phyloP scores from a whole-genome alignment of 2,329 filamentous ascomycete species.

The Ophiostoma piceae region DNA sequence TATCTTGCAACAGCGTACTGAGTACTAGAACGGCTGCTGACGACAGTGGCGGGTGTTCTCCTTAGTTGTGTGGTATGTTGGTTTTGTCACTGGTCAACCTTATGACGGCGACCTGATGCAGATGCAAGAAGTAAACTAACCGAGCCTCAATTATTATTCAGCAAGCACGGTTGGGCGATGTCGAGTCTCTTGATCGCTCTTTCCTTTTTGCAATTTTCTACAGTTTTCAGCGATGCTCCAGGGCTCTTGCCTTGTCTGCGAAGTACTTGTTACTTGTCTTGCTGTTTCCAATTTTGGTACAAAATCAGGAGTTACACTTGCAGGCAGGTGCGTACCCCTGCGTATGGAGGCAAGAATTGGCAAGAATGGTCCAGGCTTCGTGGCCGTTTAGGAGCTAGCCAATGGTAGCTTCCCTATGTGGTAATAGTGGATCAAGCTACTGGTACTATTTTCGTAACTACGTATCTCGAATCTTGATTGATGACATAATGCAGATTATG shows the following conservation, averaged over 20 bases:
- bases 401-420: not conserved
- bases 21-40: not conserved
- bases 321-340: not conserved
- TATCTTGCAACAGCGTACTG: not conserved
- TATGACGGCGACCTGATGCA: not conserved
- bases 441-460: not conserved
- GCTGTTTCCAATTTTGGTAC: slow-evolving; percentile 1
- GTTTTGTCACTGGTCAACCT: not conserved
- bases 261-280: not conserved
- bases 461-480: not conserved
- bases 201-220: not conserved
- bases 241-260: not conserved
- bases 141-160: not conserved
- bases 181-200: not conserved
- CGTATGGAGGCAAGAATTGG: not conserved
- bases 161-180: not conserved
- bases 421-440: not conserved
- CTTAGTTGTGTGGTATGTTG: not conserved
- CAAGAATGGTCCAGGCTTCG: slow-evolving; percentile 12
- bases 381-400: slow-evolving; percentile 10
- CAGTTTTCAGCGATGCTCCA: not conserved
- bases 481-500: not conserved
- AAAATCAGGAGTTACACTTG: slow-evolving; percentile 9
- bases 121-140: not conserved
- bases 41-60: not conserved